phyloP scores from a whole-genome alignment of 495 filamentous ascomycete species.

The Cercophora scortea region DNA sequence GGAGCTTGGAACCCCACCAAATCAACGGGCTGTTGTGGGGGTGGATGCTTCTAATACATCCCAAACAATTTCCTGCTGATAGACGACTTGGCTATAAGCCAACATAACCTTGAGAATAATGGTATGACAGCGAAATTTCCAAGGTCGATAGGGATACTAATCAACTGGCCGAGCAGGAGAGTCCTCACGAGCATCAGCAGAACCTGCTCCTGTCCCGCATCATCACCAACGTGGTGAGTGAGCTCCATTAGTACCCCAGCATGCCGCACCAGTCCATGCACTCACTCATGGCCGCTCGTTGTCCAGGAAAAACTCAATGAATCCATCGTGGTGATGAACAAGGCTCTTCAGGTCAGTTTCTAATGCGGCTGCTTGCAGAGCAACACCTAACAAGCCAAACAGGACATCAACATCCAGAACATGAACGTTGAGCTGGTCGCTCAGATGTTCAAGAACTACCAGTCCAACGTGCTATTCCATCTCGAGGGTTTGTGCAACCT shows the following conservation, averaged over 20 bases:
- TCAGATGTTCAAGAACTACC: conserved; percentile 99
- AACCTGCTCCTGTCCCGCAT: conserved; percentile 86
- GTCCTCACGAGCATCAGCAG: conserved; percentile 96
- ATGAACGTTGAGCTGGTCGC: conserved; percentile 97
- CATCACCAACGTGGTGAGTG: conserved; percentile 84
- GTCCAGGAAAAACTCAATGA: conserved; percentile 96
- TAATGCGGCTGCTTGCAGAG: not conserved
- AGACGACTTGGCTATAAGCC: not conserved
- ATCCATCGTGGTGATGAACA: conserved; percentile 85
- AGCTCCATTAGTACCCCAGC: too few species aligned
- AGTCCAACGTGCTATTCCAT: conserved; percentile 95
- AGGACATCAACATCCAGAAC: conserved; percentile 97
- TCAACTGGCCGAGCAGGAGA: conserved; percentile 53
- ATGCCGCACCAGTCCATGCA: not conserved
- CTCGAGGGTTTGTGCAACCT: conserved; percentile 64
- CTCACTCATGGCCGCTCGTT: conserved; percentile 3
- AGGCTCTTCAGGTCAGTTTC: conserved; percentile 65
- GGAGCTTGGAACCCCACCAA: not conserved
- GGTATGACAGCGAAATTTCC: not conserved
- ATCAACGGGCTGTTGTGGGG: not conserved
- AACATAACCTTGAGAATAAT: not conserved
- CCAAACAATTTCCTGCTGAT: not conserved
- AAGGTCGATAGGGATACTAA: too few species aligned
- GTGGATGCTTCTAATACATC: not conserved
- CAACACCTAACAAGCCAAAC: conserved; percentile 3